These are phyloP conservation scores for Kluyveromyces sp. DNA, from an alignment of 1,139 yeast species.

Conservation along the genomic window DNA sequence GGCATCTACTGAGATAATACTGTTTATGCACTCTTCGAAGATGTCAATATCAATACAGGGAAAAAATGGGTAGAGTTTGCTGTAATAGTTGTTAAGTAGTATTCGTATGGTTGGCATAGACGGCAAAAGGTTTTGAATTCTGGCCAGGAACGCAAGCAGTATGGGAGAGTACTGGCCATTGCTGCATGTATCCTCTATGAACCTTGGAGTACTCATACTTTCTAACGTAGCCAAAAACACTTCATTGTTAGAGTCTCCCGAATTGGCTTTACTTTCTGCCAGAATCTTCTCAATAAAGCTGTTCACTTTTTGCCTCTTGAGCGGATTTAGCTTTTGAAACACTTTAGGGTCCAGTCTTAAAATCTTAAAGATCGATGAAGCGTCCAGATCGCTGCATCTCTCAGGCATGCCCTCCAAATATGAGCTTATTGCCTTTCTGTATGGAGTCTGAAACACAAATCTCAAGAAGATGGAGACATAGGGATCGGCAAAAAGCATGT, in stretches of 20 bases:
- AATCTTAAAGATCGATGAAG: conserved; percentile 3
- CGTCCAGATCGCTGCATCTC: not conserved
- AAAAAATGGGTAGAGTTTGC: conserved; percentile 18
- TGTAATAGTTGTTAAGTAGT: conserved; percentile 12
- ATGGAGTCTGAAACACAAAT: conserved; percentile 6
- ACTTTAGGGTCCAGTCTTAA: conserved; percentile 2
- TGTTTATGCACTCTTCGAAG: conserved; percentile 13
- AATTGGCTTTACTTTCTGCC: not conserved
- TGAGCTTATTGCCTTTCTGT: conserved; percentile 1
- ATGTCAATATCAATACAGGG: conserved; percentile 18
- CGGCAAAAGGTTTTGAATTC: conserved; percentile 3
- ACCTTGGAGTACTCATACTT: conserved; percentile 1
- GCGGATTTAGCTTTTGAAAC: not conserved
- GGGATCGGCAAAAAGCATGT: conserved; percentile 4
- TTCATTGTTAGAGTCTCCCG: not conserved
- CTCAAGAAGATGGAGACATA: conserved; percentile 1
- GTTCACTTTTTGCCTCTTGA: not conserved
- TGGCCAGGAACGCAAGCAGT: not conserved
- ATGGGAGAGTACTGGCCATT: conserved; percentile 7
- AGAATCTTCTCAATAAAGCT: conserved; percentile 2
- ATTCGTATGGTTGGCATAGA: conserved; percentile 1
- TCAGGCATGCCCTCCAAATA: conserved; percentile 1
- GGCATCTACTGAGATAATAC: not conserved
- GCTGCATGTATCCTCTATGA: conserved; percentile 4
- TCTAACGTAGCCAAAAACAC: not conserved